A percentile compares a stretch with the other conserved stretches of the same genome.
Evolutionary conservation across 768 basidiomycete species (phyloP).

Genomic region (Serpula lacrymans): DNA sequence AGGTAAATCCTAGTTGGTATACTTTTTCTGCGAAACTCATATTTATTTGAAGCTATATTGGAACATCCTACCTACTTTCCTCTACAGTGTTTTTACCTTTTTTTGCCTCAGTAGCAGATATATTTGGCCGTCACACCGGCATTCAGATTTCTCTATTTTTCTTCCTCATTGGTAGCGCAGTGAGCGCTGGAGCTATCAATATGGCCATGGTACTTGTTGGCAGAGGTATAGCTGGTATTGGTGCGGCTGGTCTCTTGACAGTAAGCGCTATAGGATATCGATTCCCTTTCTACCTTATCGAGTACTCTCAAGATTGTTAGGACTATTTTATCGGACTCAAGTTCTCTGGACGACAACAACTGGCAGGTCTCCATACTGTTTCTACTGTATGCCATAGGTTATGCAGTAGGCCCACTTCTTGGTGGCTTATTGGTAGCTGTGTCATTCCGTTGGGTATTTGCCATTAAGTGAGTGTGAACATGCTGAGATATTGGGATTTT

Average conservation of each 20-base stretch:
- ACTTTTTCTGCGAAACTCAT: not conserved
- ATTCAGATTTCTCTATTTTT: constrained; percentile 42
- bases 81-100: constrained; percentile 53
- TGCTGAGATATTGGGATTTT: too few species aligned
- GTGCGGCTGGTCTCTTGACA: constrained; percentile 43
- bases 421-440: constrained; percentile 38
- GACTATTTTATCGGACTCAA: constrained; percentile 42
- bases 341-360: constrained; percentile 40
- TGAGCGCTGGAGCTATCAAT: constrained; percentile 44
- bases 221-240: constrained; percentile 46
- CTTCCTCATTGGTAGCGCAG: constrained; percentile 43
- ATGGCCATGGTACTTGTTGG: constrained; percentile 46
- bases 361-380: constrained; percentile 39
- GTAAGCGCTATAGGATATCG: constrained; percentile 12
- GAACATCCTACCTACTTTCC: constrained; percentile 47
- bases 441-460: constrained; percentile 53
- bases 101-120: constrained; percentile 46
- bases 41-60: constrained; percentile 36
- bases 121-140: constrained; percentile 47
- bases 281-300: too few species aligned
- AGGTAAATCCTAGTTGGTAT: constrained; percentile 8
- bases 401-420: constrained; percentile 40
- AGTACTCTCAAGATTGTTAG: constrained; percentile 34
- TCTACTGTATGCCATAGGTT: constrained; percentile 42
- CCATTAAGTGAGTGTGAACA: constrained; percentile 50